Percentiles rank a stretch among this genome's conserved stretches.
Conservation (phyloP, 2,329 filamentous ascomycete genomes). For the Teratosphaeria pseudoeucalypti region DNA sequence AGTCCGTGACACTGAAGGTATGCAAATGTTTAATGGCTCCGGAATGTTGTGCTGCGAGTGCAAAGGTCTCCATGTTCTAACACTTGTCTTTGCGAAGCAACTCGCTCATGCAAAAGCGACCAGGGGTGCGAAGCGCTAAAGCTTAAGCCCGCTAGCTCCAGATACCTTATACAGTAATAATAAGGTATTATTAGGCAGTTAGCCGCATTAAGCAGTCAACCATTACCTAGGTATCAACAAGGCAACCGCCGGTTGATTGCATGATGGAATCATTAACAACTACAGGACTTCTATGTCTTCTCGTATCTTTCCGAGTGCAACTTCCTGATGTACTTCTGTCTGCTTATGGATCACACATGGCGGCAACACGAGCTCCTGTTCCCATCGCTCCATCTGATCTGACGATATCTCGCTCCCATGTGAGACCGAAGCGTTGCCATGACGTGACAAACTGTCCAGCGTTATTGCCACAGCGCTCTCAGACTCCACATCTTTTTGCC, state of each 20-base stretch:
- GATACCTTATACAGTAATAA: neutral
- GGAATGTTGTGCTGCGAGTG: slow-evolving; percentile 22
- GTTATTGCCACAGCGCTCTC: neutral
- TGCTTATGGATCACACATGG: neutral
- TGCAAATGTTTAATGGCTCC: slow-evolving; percentile 36
- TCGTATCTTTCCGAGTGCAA: neutral
- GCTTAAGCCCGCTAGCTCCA: neutral
- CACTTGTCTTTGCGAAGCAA: neutral
- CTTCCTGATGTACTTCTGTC: neutral
- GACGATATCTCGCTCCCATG: neutral
- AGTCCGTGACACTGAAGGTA: slow-evolving; percentile 41
- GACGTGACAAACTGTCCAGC: neutral
- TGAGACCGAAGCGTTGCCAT: neutral
- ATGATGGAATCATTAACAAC: neutral
- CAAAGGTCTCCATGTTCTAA: slow-evolving; percentile 23
- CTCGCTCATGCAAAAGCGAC: neutral
- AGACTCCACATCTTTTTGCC: neutral
- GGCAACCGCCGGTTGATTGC: neutral
- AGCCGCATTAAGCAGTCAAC: neutral
- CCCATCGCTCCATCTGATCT: neutral
- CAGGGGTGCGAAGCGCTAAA: neutral
- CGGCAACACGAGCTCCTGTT: neutral
- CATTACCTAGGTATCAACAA: neutral
- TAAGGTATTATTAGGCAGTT: too few species aligned
- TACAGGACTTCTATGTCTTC: neutral